Conservation (phyloP, 2,329 filamentous ascomycete species). For the Cercospora sojina region DNA sequence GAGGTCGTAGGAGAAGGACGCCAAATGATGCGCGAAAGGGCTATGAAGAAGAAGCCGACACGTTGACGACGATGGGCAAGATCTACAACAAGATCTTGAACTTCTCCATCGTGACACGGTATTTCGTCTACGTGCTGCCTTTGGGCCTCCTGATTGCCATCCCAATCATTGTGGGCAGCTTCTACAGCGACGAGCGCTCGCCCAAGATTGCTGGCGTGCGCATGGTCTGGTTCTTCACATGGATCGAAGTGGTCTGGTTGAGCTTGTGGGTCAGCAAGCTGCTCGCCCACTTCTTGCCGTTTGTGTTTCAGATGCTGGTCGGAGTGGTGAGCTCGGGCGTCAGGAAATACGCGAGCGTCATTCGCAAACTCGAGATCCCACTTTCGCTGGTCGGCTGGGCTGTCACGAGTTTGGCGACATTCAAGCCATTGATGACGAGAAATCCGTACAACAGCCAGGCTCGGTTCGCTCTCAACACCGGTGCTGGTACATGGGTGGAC, state of each 20-base stretch:
- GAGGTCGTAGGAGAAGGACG: constrained; percentile 39
- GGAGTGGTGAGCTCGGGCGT: constrained; percentile 65
- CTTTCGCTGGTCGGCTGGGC: constrained; percentile 62
- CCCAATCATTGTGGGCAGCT: constrained; percentile 62
- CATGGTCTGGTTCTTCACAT: constrained; percentile 62
- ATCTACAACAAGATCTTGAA: constrained; percentile 62
- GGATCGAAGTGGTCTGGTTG: constrained; percentile 65
- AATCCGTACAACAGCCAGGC: constrained; percentile 37
- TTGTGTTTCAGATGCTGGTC: constrained; percentile 59
- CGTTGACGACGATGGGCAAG: constrained; percentile 58
- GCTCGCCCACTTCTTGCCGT: constrained; percentile 58
- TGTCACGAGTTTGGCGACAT: constrained; percentile 59
- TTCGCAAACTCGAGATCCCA: constrained; percentile 60
- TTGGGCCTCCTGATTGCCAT: constrained; percentile 59
- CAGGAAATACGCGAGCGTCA: constrained; percentile 61
- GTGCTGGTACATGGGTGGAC: constrained; percentile 50
- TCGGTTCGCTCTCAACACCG: constrained; percentile 11
- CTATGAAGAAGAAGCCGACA: constrained; percentile 53
- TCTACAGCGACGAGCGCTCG: constrained; percentile 37
- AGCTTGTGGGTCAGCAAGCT: constrained; percentile 63
- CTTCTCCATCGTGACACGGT: constrained; percentile 63
- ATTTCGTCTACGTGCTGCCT: constrained; percentile 62
- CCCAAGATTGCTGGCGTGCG: constrained; percentile 56
- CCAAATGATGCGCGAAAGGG: constrained; percentile 34
- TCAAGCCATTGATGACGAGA: constrained; percentile 50